Conservation (phyloP, 257 asterid species). For the Gentiana dahurica region DNA sequence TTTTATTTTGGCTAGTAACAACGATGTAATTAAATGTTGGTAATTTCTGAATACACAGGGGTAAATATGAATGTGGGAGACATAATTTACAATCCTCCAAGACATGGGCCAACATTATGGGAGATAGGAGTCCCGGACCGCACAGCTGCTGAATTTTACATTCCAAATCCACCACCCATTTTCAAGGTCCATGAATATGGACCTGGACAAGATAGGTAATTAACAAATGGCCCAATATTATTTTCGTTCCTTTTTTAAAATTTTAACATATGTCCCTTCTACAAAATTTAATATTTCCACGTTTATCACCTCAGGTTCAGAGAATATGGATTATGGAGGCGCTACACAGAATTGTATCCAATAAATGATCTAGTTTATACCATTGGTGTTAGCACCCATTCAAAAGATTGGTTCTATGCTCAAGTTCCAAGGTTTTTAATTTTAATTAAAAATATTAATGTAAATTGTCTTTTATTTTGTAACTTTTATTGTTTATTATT, state of each 20-base stretch:
- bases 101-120: constrained; percentile 75
- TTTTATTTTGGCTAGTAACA: too few relatives aligned
- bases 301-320: constrained; percentile 46
- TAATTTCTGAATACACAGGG: constrained; percentile 16
- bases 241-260: too few relatives aligned
- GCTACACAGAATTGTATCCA: constrained; percentile 63
- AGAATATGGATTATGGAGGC: constrained; percentile 87
- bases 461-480: too few relatives aligned
- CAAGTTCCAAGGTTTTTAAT: constrained; percentile 63
- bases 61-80: constrained; percentile 37
- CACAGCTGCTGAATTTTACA: constrained; percentile 49
- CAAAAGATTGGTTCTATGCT: constrained; percentile 69
- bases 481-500: background rate
- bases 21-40: too few relatives aligned
- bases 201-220: too few relatives aligned
- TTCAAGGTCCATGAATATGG: constrained; percentile 18
- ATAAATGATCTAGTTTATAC: constrained; percentile 49
- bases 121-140: constrained; percentile 79
- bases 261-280: background rate
- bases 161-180: constrained; percentile 62
- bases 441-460: too few relatives aligned
- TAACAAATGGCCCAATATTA: too few relatives aligned
- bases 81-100: constrained; percentile 46
- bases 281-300: background rate
- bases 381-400: constrained; percentile 54